Evolutionary conservation across 495 filamentous ascomycete species (phyloP), one percentile per base, ranked within the genome.

Genomic region (Diplogelasinospora grovesii): DNA sequence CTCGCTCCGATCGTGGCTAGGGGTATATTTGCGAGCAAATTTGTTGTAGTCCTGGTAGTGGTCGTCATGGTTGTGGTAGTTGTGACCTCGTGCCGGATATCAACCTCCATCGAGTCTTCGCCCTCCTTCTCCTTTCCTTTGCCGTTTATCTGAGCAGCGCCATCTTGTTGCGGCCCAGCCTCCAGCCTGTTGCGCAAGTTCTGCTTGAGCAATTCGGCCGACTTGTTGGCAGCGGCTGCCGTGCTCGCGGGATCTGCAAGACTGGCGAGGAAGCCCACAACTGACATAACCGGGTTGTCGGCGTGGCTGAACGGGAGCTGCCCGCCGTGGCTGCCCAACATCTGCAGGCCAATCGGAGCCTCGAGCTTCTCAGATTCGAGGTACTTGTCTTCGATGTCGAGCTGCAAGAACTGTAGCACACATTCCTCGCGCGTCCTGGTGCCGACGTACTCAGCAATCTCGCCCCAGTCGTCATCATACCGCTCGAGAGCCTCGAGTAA

Each of bases 261-360:
- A 45, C 83, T 79, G 29, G 88, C 89, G 1, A 97, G 73, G 69
- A 95, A 97, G 37, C 85, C 83, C 25, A 98, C 82, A 18, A 97
- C 92, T 22, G 86, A 93, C 70, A 98, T 80, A 33, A 96, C 86
- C 1, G 92, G 89, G 65, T 97, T 98, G 56, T 98, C 93, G 2
- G 80, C 77, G 52, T 90, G 83, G 51, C 71, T 83, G 64, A 97
- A 86, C 1, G 92, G 92, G 7, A 92, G 74, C 25, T 86, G 77
- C 22, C 87, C 86, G 41, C 73, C 67, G 40, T 79, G 75, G 34
- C 69, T 68, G 36, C 72, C 75, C 16, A 86, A 62, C 54, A 78
- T 73, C 29, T 77, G 67, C 19, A 87, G 70, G 22, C 77, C 67
- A 5, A 74, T 70, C 1, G 74, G 74, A 10, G 71, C 70, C 11